Conservation (phyloP, 306 rosid species). For the Corylus americana region DNA sequence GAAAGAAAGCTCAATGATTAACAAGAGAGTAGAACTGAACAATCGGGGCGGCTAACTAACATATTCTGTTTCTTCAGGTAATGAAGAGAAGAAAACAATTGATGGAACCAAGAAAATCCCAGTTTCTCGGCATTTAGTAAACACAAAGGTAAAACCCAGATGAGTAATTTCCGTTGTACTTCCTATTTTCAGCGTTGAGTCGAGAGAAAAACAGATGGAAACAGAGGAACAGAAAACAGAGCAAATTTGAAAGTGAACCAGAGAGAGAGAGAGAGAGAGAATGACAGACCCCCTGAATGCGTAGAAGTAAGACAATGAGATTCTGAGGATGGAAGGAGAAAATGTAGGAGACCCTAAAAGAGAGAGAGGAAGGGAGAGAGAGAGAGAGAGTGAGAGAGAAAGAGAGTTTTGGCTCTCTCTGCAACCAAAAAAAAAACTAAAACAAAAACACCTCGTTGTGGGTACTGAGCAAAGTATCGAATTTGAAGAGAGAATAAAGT, state of each 20-base stretch:
- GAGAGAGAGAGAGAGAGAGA: conserved; percentile 20
- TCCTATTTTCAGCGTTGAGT: conserved; percentile 13
- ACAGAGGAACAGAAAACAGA: conserved; percentile 22
- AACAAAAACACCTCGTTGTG: conserved; percentile 50
- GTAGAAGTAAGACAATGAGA: conserved; percentile 39
- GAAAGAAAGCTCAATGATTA: conserved; percentile 12
- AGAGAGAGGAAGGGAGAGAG: conserved; percentile 34
- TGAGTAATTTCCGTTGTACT: conserved; percentile 12
- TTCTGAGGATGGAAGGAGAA: conserved; percentile 42
- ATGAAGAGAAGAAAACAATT: conserved; percentile 37
- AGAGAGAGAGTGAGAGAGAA: conserved; percentile 24
- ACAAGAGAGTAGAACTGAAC: conserved; percentile 19
- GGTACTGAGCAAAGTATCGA: conserved; percentile 63
- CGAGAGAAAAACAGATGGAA: conserved; percentile 13
- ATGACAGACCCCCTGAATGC: conserved; percentile 14
- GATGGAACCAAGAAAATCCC: conserved; percentile 34
- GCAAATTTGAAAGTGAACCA: conserved; percentile 2
- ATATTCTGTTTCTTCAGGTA: conserved; percentile 36
- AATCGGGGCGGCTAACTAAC: conserved; percentile 23
- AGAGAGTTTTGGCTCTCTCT: conserved; percentile 28
- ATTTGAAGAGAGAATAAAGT: conserved; percentile 78
- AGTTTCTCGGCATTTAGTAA: conserved; percentile 38
- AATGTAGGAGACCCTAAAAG: conserved; percentile 41
- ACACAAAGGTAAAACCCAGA: conserved; percentile 29
- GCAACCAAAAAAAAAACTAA: not conserved